Evolutionary conservation across 2,329 filamentous ascomycete species (phyloP).

Genomic region (Diaporthe capsici): DNA sequence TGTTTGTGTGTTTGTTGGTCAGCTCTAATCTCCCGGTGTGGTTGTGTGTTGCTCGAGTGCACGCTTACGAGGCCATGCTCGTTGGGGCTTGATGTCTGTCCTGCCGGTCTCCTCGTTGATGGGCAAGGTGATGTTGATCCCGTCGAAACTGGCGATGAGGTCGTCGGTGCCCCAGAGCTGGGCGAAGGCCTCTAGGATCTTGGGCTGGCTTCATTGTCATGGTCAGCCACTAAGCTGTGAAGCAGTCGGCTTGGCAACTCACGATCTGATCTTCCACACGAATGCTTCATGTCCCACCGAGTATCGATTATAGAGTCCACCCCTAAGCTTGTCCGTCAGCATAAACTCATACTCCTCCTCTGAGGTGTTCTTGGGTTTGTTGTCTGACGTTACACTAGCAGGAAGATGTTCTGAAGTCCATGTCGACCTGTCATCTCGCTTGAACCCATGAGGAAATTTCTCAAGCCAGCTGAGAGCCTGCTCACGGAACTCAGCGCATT

Average conservation of each 20-base stretch:
- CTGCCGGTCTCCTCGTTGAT: conserved; percentile 35
- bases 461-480: conserved; percentile 38
- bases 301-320: conserved; percentile 35
- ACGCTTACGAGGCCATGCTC: conserved; percentile 36
- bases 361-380: neutral
- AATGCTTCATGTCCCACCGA: conserved; percentile 35
- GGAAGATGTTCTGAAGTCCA: conserved; percentile 36
- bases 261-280: conserved; percentile 39
- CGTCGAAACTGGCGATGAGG: conserved; percentile 38
- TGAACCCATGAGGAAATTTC: conserved; percentile 38
- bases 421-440: conserved; percentile 34
- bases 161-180: conserved; percentile 38
- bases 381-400: conserved; percentile 33
- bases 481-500: conserved; percentile 37
- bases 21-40: neutral
- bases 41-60: neutral
- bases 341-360: too few relatives aligned
- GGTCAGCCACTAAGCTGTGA: neutral
- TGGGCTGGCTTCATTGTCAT: conserved; percentile 18
- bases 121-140: conserved; percentile 37
- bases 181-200: conserved; percentile 34
- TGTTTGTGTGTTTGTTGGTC: neutral
- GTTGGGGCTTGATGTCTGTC: conserved; percentile 32
- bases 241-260: neutral
- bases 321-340: neutral